Conservation (phyloP, 345 rosid species). For the Pugionium dolabratum region DNA sequence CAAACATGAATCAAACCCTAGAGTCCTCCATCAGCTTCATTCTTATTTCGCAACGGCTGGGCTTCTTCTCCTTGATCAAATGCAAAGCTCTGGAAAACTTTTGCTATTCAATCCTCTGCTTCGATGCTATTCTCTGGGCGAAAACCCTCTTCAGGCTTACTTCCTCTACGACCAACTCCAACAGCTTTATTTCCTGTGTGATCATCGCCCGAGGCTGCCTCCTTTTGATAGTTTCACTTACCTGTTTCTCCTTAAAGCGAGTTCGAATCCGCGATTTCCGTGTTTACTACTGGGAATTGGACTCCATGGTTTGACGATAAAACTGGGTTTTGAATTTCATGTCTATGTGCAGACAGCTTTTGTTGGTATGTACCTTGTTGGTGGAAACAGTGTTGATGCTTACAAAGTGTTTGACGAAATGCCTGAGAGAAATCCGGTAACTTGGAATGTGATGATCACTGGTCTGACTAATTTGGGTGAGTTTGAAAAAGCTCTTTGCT, state of each 20-base stretch:
- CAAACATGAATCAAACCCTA: slow-evolving; percentile 38
- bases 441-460: slow-evolving; percentile 85
- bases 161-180: slow-evolving; percentile 53
- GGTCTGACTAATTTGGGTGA: slow-evolving; percentile 64
- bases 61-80: slow-evolving; percentile 34
- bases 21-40: slow-evolving; percentile 51
- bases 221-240: slow-evolving; percentile 71
- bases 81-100: slow-evolving; percentile 22
- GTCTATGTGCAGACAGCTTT: slow-evolving; percentile 74
- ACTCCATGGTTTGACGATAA: slow-evolving; percentile 57
- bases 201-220: slow-evolving; percentile 24
- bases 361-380: slow-evolving; percentile 46
- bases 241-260: slow-evolving; percentile 52
- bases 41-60: slow-evolving; percentile 46
- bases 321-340: slow-evolving; percentile 61
- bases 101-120: slow-evolving; percentile 56
- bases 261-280: slow-evolving; percentile 40
- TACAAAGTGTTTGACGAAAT: slow-evolving; percentile 64
- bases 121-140: slow-evolving; percentile 52
- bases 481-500: slow-evolving; percentile 53
- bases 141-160: slow-evolving; percentile 47
- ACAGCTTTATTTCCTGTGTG: slow-evolving; percentile 35
- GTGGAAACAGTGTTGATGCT: slow-evolving; percentile 42
- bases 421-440: slow-evolving; percentile 59
- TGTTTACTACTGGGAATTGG: slow-evolving; percentile 47